A percentile compares a stretch with the other conserved stretches of the same genome.
phyloP scores from a whole-genome alignment of 352 stramenopile species.

The Globisporangium uncinulatum region DNA sequence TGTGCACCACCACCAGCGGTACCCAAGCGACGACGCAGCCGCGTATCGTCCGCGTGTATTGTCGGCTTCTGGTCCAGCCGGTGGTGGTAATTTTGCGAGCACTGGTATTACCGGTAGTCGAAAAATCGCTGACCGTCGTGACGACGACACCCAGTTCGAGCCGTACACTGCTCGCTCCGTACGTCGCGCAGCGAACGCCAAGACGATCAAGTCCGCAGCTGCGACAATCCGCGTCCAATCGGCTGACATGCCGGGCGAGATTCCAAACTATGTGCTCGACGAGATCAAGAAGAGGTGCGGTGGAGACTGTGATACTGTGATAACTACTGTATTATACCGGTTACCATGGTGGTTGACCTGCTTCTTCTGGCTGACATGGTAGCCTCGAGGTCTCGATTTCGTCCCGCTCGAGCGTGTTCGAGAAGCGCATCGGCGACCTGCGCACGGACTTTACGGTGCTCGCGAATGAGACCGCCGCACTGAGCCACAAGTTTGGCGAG shows the following conservation, averaged over 20 bases:
- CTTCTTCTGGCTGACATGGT: not conserved
- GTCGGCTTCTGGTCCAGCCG: slow-evolving; percentile 3
- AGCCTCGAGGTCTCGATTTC: slow-evolving; percentile 62
- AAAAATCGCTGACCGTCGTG: not conserved
- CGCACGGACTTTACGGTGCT: slow-evolving; percentile 52
- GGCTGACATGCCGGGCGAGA: slow-evolving; percentile 36
- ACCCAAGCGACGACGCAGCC: slow-evolving; percentile 7
- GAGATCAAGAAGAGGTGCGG: slow-evolving; percentile 45
- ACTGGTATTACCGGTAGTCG: not conserved
- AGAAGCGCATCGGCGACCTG: slow-evolving; percentile 64
- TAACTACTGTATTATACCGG: not conserved
- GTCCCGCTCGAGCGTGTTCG: slow-evolving; percentile 40
- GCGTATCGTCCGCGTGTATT: slow-evolving; percentile 9
- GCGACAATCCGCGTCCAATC: slow-evolving; percentile 35
- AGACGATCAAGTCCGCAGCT: slow-evolving; percentile 8
- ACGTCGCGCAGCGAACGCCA: slow-evolving; percentile 3
- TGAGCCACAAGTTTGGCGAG: slow-evolving; percentile 42
- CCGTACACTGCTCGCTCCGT: slow-evolving; percentile 1
- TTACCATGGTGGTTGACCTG: not conserved
- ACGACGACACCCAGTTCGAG: slow-evolving; percentile 10
- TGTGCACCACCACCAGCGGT: slow-evolving; percentile 4
- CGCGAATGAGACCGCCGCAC: slow-evolving; percentile 29
- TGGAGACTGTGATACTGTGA: too few species aligned
- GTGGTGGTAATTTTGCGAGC: too few species aligned
- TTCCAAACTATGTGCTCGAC: slow-evolving; percentile 41